These are phyloP conservation scores for Russula olivacea DNA, from an alignment of 768 basidiomycete genomes.

Conservation along the genomic window DNA sequence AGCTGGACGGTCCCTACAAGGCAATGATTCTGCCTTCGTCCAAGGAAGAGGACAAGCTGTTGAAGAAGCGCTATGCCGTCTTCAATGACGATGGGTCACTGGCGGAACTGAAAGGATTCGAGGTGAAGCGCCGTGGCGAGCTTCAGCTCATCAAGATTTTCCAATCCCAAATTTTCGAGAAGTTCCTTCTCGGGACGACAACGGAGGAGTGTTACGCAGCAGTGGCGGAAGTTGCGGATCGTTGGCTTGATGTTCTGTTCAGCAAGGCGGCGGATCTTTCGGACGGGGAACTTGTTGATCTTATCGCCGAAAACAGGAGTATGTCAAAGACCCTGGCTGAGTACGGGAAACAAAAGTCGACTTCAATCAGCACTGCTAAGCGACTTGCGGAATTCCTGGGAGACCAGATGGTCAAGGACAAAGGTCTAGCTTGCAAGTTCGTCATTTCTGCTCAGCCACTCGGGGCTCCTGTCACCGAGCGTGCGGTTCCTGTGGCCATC, in stretches of 20 bases:
- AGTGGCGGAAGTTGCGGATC: slow-evolving; percentile 89
- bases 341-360: slow-evolving; percentile 95
- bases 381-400: slow-evolving; percentile 96
- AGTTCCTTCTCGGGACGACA: slow-evolving; percentile 88
- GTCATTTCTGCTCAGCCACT: slow-evolving; percentile 93
- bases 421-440: slow-evolving; percentile 97
- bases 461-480: slow-evolving; percentile 93
- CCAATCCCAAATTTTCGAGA: slow-evolving; percentile 97
- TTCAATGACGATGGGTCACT: slow-evolving; percentile 96
- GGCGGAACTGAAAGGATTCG: slow-evolving; percentile 98
- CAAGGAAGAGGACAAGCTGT: slow-evolving; percentile 96
- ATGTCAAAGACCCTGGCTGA: slow-evolving; percentile 97
- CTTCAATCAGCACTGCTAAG: slow-evolving; percentile 93
- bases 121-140: slow-evolving; percentile 96
- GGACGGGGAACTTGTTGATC: slow-evolving; percentile 92
- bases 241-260: slow-evolving; percentile 95
- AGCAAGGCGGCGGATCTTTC: slow-evolving; percentile 75
- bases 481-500: slow-evolving; percentile 94
- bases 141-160: slow-evolving; percentile 99
- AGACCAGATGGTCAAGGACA: slow-evolving; percentile 99
- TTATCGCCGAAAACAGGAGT: slow-evolving; percentile 96
- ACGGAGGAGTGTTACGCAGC: slow-evolving; percentile 94
- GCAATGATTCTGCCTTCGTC: slow-evolving; percentile 99
- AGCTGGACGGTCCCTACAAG: slow-evolving; percentile 95
- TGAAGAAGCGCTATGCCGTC: slow-evolving; percentile 98